Conservation (phyloP, 805 yeast genomes). For the Candida pseudofarinosa region DNA sequence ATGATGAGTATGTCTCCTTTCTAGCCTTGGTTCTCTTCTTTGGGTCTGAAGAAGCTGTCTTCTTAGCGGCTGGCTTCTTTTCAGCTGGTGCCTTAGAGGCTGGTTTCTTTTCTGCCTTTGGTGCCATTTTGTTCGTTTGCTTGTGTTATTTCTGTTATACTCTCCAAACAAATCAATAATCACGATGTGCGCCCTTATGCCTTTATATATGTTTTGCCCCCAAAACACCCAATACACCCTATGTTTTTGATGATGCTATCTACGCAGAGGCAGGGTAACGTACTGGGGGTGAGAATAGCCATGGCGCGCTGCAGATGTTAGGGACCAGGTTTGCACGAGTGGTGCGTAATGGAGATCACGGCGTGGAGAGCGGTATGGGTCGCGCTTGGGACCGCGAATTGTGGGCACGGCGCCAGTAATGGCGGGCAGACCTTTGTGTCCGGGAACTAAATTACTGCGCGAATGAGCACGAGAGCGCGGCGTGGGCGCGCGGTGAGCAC, state of each 20-base stretch:
- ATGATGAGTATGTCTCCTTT: constrained; percentile 97
- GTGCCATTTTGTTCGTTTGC: constrained; percentile 46
- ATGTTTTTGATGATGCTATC: neutral
- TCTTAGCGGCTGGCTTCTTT: constrained; percentile 88
- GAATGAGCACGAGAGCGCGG: neutral
- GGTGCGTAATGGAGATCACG: neutral
- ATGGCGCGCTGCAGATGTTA: neutral
- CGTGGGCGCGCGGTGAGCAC: neutral
- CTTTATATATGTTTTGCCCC: constrained; percentile 7
- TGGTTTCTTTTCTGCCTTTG: constrained; percentile 66
- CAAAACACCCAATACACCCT: neutral
- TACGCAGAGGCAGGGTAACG: neutral
- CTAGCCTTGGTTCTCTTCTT: constrained; percentile 94
- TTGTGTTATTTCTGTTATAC: neutral
- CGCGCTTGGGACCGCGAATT: neutral
- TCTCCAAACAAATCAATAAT: neutral
- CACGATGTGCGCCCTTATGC: constrained; percentile 4
- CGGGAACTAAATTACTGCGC: neutral
- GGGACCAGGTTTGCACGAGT: neutral
- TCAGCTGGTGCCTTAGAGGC: constrained; percentile 98
- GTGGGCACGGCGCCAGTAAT: neutral
- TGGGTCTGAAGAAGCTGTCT: constrained; percentile 73
- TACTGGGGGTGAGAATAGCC: neutral
- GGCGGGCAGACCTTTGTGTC: neutral
- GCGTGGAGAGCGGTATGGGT: neutral